A percentile compares a stretch with the other conserved stretches of the same genome.
phyloP scores from a whole-genome alignment of 495 filamentous ascomycete species.

The Neurospora tetrasperma region DNA sequence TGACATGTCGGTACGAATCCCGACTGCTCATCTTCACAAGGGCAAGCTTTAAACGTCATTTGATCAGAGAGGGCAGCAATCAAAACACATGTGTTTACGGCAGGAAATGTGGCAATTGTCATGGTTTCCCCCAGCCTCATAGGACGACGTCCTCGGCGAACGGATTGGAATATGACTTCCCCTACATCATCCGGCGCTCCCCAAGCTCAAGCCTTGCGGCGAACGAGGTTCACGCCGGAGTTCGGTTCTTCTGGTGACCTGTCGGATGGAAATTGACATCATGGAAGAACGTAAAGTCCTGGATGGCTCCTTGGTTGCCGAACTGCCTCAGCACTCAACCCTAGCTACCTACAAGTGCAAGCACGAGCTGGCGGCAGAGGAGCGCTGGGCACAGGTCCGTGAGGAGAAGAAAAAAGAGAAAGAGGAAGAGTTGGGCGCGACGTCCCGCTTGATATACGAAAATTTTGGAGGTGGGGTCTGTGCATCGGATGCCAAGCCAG shows the following conservation, averaged over 20 bases:
- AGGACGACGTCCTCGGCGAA: constrained; percentile 73
- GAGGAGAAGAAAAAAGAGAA: constrained; percentile 39
- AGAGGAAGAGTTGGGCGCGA: constrained; percentile 17
- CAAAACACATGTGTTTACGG: not conserved
- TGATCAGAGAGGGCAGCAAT: not conserved
- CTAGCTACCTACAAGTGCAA: constrained; percentile 35
- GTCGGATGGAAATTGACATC: constrained; percentile 89
- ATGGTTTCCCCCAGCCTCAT: constrained; percentile 86
- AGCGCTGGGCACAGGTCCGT: constrained; percentile 78
- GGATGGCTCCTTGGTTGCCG: constrained; percentile 76
- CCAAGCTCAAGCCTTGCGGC: constrained; percentile 41
- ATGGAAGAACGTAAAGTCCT: constrained; percentile 30
- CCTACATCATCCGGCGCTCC: constrained; percentile 44
- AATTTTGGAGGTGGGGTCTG: constrained; percentile 19
- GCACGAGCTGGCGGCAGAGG: constrained; percentile 38
- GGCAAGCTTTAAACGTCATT: not conserved
- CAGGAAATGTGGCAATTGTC: constrained; percentile 53
- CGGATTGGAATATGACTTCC: constrained; percentile 78
- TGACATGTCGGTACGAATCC: not conserved
- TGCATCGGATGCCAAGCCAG: not conserved
- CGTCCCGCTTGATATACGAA: constrained; percentile 12
- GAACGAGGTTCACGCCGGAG: constrained; percentile 51
- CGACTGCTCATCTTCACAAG: not conserved
- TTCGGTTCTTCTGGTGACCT: constrained; percentile 69
- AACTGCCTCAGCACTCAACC: constrained; percentile 75